These are phyloP conservation scores for Aspergillus sparsus DNA, from an alignment of 495 filamentous ascomycete species.

Conservation along the genomic window DNA sequence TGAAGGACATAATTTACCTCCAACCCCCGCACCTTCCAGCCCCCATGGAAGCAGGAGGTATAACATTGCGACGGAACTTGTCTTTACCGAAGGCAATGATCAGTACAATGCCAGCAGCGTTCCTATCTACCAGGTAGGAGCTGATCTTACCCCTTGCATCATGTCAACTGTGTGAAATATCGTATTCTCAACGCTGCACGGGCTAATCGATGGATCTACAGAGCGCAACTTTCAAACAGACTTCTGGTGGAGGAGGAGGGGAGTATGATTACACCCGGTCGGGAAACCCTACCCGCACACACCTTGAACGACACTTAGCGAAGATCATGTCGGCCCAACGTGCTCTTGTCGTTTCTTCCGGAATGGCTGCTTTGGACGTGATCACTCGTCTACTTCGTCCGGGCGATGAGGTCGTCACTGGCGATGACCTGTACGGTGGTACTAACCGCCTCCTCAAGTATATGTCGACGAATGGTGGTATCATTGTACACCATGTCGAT, in stretches of 20 bases:
- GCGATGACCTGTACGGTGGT: constrained; percentile 95
- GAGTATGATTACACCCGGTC: constrained; percentile 99
- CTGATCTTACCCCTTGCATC: background rate
- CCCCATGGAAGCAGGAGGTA: constrained; percentile 82
- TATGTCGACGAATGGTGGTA: constrained; percentile 79
- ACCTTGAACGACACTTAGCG: constrained; percentile 93
- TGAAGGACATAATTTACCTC: constrained; percentile 87
- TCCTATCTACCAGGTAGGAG: constrained; percentile 83
- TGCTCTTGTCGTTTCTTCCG: constrained; percentile 87
- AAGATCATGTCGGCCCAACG: constrained; percentile 97
- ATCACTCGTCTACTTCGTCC: constrained; percentile 92
- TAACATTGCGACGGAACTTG: constrained; percentile 91
- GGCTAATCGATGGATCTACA: constrained; percentile 38
- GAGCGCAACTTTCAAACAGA: constrained; percentile 97
- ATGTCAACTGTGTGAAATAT: background rate
- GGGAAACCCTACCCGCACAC: constrained; percentile 93
- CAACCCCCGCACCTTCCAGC: constrained; percentile 91
- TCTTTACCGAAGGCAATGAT: constrained; percentile 92
- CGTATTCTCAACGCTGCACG: background rate
- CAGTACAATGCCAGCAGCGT: constrained; percentile 95
- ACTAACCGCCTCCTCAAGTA: constrained; percentile 93
- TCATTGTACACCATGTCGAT: constrained; percentile 94
- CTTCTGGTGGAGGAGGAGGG: constrained; percentile 68
- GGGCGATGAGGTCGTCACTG: constrained; percentile 95
- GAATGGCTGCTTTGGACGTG: constrained; percentile 96